A percentile compares a stretch with the other conserved stretches of the same genome.
Evolutionary conservation across 2,329 filamentous ascomycete species (phyloP).

Genomic region (Aspergillus sp.): DNA sequence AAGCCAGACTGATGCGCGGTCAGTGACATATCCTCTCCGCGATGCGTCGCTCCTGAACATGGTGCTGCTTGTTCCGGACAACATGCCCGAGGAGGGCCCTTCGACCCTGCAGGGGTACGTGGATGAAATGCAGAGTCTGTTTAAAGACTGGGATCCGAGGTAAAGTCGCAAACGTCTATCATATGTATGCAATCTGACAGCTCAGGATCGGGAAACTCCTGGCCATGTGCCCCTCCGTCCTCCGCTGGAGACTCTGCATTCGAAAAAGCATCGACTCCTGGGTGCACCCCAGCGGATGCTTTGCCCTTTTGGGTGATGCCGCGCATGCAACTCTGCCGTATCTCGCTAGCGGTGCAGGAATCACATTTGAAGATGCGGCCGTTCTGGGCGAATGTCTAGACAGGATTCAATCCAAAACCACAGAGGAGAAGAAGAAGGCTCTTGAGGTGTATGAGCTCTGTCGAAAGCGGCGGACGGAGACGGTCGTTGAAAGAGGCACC

Average conservation of each 20-base stretch:
- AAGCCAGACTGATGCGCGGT: neutral
- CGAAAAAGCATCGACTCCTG: slow-evolving; percentile 58
- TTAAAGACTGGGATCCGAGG: slow-evolving; percentile 36
- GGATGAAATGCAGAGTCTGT: slow-evolving; percentile 36
- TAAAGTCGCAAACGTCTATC: slow-evolving; percentile 19
- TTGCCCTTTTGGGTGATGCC: slow-evolving; percentile 62
- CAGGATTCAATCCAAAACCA: slow-evolving; percentile 50
- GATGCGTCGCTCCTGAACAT: slow-evolving; percentile 35
- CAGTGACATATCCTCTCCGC: slow-evolving; percentile 32
- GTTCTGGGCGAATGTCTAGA: slow-evolving; percentile 40
- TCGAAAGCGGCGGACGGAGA: slow-evolving; percentile 14
- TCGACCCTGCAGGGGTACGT: slow-evolving; percentile 31
- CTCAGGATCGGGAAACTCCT: slow-evolving; percentile 8
- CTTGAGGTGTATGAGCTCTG: slow-evolving; percentile 17
- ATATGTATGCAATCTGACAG: slow-evolving; percentile 16
- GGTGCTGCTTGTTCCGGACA: slow-evolving; percentile 29
- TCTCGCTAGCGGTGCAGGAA: slow-evolving; percentile 65
- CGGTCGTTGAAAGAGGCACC: slow-evolving; percentile 16
- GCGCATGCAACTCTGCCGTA: slow-evolving; percentile 69
- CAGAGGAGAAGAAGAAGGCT: slow-evolving; percentile 10
- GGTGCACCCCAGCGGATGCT: slow-evolving; percentile 52
- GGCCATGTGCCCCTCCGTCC: slow-evolving; percentile 44
- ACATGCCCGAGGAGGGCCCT: slow-evolving; percentile 19
- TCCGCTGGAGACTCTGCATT: slow-evolving; percentile 64
- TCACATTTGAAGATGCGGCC: slow-evolving; percentile 67